phyloP scores from a whole-genome alignment of 1,284 basidiomycete species.

The Apiotrichum brassicae region DNA sequence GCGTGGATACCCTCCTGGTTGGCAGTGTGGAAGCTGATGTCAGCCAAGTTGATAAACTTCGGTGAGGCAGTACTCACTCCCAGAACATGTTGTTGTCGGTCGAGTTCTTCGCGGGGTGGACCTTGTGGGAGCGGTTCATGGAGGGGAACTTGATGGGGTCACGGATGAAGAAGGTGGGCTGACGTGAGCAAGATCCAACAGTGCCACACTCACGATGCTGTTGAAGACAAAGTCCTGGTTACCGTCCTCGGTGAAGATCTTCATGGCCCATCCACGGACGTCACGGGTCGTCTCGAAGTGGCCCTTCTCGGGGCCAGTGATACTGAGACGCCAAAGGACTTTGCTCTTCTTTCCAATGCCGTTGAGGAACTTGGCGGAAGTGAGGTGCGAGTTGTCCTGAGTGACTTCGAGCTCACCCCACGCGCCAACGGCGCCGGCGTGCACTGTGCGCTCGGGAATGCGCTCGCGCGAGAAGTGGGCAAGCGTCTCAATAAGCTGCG shows the following conservation, averaged over 20 bases:
- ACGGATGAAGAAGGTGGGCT: slow-evolving; percentile 76
- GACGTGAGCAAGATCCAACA: slow-evolving; percentile 20
- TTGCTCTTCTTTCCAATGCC: slow-evolving; percentile 65
- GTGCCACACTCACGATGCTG: slow-evolving; percentile 14
- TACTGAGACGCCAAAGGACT: slow-evolving; percentile 72
- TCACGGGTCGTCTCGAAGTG: slow-evolving; percentile 63
- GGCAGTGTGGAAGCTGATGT: slow-evolving; percentile 48
- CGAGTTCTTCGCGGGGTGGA: slow-evolving; percentile 63
- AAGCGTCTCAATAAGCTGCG: slow-evolving; percentile 12
- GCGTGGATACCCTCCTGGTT: slow-evolving; percentile 59
- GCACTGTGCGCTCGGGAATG: slow-evolving; percentile 67
- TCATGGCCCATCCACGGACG: slow-evolving; percentile 83
- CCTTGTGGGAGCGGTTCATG: slow-evolving; percentile 59
- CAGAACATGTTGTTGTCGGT: slow-evolving; percentile 51
- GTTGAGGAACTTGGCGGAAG: slow-evolving; percentile 46
- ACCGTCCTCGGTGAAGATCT: slow-evolving; percentile 80
- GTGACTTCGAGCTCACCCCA: slow-evolving; percentile 71
- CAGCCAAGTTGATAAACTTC: slow-evolving; percentile 15
- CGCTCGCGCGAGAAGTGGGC: slow-evolving; percentile 73
- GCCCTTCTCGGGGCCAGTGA: slow-evolving; percentile 68
- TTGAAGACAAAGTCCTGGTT: slow-evolving; percentile 67
- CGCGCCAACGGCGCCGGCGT: slow-evolving; percentile 71
- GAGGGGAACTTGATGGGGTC: slow-evolving; percentile 76
- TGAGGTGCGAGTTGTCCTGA: slow-evolving; percentile 50
- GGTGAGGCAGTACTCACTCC: slow-evolving; percentile 58